These are phyloP conservation scores for Fusarium staphyleae DNA, from an alignment of 2,329 filamentous ascomycete species.

Conservation along the genomic window DNA sequence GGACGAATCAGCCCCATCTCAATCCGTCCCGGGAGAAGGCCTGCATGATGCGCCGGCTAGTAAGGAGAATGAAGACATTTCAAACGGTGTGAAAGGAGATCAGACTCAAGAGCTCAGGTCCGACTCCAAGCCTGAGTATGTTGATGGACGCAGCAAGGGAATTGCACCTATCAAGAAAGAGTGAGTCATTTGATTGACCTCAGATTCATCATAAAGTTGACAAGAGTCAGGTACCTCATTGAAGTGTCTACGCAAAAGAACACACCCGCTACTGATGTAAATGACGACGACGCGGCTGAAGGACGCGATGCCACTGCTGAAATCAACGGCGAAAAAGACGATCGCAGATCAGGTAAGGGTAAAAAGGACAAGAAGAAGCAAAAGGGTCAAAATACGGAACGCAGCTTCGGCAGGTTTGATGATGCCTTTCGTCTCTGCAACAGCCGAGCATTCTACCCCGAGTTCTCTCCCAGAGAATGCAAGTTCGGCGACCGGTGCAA, in stretches of 20 bases:
- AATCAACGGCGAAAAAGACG: conserved; percentile 60
- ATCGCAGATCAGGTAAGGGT: conserved; percentile 55
- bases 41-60: conserved; percentile 30
- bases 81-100: conserved; percentile 29
- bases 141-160: conserved; percentile 56
- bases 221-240: conserved; percentile 52
- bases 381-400: conserved; percentile 77
- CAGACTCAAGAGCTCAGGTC: conserved; percentile 15
- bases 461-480: conserved; percentile 84
- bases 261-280: conserved; percentile 34
- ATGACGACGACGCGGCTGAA: conserved; percentile 59
- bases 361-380: conserved; percentile 59
- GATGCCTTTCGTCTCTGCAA: conserved; percentile 82
- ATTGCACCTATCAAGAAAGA: conserved; percentile 77
- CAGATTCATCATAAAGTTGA: not conserved
- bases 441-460: conserved; percentile 72
- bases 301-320: conserved; percentile 46
- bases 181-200: conserved; percentile 53
- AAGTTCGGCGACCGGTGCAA: conserved; percentile 82
- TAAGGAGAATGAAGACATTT: conserved; percentile 22
- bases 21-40: conserved; percentile 25
- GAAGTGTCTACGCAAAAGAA: conserved; percentile 42
- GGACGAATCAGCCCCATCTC: conserved; percentile 43
- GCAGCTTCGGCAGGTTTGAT: conserved; percentile 79
- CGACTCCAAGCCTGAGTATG: conserved; percentile 24